Base-by-base conservation (phyloP, 768 basidiomycete species). In the Xerocomellus intermedius region DNA sequence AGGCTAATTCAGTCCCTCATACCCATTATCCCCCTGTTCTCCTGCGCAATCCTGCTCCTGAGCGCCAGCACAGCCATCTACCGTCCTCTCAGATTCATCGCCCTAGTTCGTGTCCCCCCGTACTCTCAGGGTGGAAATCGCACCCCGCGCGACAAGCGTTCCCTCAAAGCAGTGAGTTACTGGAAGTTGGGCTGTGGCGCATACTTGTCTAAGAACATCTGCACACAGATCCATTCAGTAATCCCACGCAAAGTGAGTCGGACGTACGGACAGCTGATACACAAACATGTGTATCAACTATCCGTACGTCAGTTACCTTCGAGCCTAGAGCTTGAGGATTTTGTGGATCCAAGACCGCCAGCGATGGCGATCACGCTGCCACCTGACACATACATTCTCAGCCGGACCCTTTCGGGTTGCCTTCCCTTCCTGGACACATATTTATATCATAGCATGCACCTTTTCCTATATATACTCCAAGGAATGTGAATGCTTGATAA, bases 201-300 rank as follows among this genome's bases (percentile, higher is more conserved):
- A n/a, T n/a, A n/a, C n/a, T n/a, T n/a, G n/a, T n/a, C n/a, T n/a
- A n/a, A n/a, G n/a, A n/a, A 36, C 12, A 16, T 30, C 9, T 35
- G 9, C n/a, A n/a, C 14, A 19, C 24, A 59, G 57, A 39, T 42
- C 43, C 50, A 7, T n/a, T 9, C 39, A 1, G 17, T 1, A 26
- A 45, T 30, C 33, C 42, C 0, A 24, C 7, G 19, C 59, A 4
- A 26, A 17, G 54, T 61, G 59, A 43, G 14, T 36, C 28, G 10
- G 60, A 61, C 12, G 60, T 54, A 62, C 51, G 55, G 50, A 62
- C 17, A 57, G 17, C 38, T 48, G 55, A 54, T 2, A 35, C 9
- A 21, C 48, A 48, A 16, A 3, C 0, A 0, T 6, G 38, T 17
- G 0, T 17, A 22, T 51, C 51, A 50, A 26, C 1, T 8, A 0